phyloP scores from a whole-genome alignment of 176 grass and related monocot genomes.

The Phoenix dactylifera region DNA sequence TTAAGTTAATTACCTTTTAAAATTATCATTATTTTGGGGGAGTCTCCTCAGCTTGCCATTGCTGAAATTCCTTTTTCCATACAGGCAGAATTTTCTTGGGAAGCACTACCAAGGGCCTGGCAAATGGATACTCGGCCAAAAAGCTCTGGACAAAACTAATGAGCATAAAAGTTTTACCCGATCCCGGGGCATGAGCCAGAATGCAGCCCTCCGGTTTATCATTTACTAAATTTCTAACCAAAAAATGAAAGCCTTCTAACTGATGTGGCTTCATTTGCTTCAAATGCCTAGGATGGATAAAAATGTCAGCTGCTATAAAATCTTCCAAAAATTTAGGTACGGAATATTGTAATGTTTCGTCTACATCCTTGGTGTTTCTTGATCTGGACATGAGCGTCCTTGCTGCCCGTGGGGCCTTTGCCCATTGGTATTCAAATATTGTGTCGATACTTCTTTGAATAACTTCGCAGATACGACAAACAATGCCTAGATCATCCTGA shows the following conservation, averaged over 20 bases:
- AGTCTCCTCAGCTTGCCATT: too few species aligned
- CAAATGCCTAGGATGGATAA: conserved; percentile 81
- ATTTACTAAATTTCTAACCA: conserved; percentile 76
- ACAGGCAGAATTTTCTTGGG: too few species aligned
- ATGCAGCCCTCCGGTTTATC: conserved; percentile 18
- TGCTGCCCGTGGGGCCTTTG: conserved; percentile 60
- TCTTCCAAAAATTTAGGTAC: conserved; percentile 24
- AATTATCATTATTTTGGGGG: too few species aligned
- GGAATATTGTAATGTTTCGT: conserved; percentile 31
- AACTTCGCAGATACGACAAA: conserved; percentile 82
- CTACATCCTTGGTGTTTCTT: conserved; percentile 36
- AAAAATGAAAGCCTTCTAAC: conserved; percentile 76
- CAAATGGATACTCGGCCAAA: too few species aligned
- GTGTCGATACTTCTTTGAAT: conserved; percentile 88
- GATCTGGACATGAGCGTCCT: conserved; percentile 35
- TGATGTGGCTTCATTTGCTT: conserved; percentile 84
- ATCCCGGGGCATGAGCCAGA: too few species aligned
- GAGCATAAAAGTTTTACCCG: too few species aligned
- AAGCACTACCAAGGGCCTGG: too few species aligned
- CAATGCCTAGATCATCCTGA: conserved; percentile 31
- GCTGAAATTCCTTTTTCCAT: too few species aligned
- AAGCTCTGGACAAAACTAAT: too few species aligned
- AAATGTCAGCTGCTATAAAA: conserved; percentile 28
- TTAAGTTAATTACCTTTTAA: too few species aligned
- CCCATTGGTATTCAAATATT: conserved; percentile 91